These are phyloP conservation scores for button mushroom (Agaricus bisporus) DNA, from an alignment of 768 basidiomycete genomes.

Conservation along the genomic window DNA sequence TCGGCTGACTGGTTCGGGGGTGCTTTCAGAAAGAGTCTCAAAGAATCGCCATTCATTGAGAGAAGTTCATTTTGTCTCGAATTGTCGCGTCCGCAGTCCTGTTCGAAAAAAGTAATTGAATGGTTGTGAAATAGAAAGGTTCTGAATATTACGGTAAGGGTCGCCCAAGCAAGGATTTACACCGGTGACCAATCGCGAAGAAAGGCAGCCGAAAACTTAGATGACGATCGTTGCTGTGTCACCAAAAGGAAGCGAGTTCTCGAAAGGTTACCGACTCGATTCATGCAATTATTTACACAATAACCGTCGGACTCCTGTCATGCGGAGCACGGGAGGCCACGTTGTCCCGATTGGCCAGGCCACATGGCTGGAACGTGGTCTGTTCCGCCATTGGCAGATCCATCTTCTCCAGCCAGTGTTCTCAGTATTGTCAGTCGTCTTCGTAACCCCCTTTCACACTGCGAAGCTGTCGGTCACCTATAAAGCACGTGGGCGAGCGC, in stretches of 20 bases:
- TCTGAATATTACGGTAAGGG: too few species aligned
- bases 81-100: too few species aligned
- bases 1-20: neutral
- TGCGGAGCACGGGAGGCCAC: neutral
- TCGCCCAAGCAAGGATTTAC: too few species aligned
- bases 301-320: neutral
- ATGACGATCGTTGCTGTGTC: neutral
- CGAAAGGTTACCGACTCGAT: neutral
- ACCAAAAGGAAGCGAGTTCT: neutral
- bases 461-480: slow-evolving; percentile 2
- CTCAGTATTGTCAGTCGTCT: neutral
- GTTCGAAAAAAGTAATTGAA: too few species aligned
- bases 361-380: slow-evolving; percentile 33
- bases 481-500: slow-evolving; percentile 5
- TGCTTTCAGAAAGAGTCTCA: too few species aligned
- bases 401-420: slow-evolving; percentile 2
- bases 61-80: too few species aligned
- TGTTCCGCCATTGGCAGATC: slow-evolving; percentile 22
- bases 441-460: slow-evolving; percentile 8
- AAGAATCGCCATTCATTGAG: too few species aligned
- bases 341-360: slow-evolving; percentile 18
- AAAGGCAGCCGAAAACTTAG: too few species aligned
- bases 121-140: too few species aligned
- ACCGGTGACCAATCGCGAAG: too few species aligned
- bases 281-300: slow-evolving; percentile 3